Evolutionary conservation across 2,329 filamentous ascomycete species (phyloP), one percentile per base, ranked within the genome.

Genomic region (Lachnellula occidentalis): DNA sequence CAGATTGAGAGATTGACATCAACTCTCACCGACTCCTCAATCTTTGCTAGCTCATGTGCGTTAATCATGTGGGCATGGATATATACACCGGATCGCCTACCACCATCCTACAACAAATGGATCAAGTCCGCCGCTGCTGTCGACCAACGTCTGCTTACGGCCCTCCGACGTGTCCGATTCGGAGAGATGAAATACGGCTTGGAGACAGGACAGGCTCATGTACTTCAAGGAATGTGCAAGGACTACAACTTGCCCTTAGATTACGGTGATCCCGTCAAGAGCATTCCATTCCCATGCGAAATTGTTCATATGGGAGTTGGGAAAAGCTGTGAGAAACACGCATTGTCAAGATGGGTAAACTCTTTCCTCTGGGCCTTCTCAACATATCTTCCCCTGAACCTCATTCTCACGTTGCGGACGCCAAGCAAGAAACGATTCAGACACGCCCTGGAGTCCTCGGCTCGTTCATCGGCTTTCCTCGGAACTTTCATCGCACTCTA

Each of bases 11-110:
- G 55, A 47, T 56, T 70, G 22, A 60, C 76, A 57, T 73, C 73
- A 22, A 69, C 59, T 9, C 68, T 82, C 37, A 74, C 82, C n/a
- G 87, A 92, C 66, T 81, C 88, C 4, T 72, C 80, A 5, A 72
- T 92, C 17, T 95, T 95, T 69, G 82, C 86, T 45, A 70, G 78
- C 34, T 91, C 88, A 19, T 84, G 81, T 39, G 86, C 85, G 21
- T 73, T 89, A 37, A 85, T 95, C 61, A 95, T 95, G 90, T 92
- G 88, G 86, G 81, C 88, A 17, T 95, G 88, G 88, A 86, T 95
- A 68, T 95, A 92, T 72, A 70, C 76, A 9, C 88, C 90, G 0
- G 76, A 81, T 36, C 78, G 81, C 19, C 78, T 95, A 1, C 90
- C 90, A 2, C 77, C 74, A 27, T 78, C 85, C 41, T 95, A 95